Evolutionary conservation across 768 basidiomycete genomes (phyloP).

Genomic region (Boletus sp.): DNA sequence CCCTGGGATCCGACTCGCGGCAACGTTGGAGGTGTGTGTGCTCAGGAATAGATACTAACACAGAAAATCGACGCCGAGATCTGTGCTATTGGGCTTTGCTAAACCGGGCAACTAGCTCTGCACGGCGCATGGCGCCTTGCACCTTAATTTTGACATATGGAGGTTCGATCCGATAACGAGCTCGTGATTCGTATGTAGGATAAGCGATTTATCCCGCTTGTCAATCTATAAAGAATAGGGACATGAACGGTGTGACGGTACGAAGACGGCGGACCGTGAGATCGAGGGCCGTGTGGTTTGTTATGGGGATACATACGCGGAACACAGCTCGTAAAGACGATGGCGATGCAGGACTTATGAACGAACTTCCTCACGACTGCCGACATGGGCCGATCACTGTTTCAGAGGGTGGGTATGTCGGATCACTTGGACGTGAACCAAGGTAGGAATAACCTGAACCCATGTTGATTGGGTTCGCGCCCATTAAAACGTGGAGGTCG

Average conservation of each 20-base stretch:
- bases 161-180: neutral
- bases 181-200: neutral
- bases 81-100: neutral
- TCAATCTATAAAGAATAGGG: neutral
- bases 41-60: neutral
- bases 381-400: neutral
- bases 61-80: neutral
- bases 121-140: neutral
- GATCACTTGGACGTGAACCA: neutral
- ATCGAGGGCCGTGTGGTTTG: neutral
- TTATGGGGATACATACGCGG: neutral
- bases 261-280: neutral
- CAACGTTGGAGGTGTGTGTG: conserved; percentile 15
- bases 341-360: neutral
- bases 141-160: conserved; percentile 2
- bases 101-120: neutral
- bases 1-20: conserved; percentile 13
- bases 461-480: conserved; percentile 8
- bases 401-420: conserved; percentile 2
- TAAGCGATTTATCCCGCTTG: neutral
- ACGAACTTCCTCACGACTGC: neutral
- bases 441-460: neutral
- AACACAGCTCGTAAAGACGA: neutral
- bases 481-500: conserved; percentile 6
- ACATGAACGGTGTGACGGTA: neutral